These are phyloP conservation scores for Discostella stelligeroides DNA, from an alignment of 108 stramenopile genomes.

Conservation along the genomic window DNA sequence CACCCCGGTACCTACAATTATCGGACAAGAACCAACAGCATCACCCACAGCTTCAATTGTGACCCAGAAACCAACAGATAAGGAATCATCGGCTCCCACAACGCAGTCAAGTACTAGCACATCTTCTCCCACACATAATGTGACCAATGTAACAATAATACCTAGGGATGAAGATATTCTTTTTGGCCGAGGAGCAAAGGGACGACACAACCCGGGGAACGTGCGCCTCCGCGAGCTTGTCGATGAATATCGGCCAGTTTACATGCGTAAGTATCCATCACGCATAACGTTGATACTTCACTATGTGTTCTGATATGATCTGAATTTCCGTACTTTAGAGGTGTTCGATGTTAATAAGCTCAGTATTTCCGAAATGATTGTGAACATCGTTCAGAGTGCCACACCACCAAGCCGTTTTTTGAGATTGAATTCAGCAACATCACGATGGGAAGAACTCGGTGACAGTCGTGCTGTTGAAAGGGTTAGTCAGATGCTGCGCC, in stretches of 20 bases:
- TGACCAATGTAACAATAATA: background rate
- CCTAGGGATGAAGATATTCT: conserved; percentile 39
- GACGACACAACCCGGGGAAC: conserved; percentile 80
- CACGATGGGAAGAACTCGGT: conserved; percentile 76
- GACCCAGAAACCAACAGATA: no score
- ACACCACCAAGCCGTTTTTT: conserved; percentile 62
- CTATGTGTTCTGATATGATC: no score
- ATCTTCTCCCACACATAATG: no score
- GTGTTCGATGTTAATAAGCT: conserved; percentile 74
- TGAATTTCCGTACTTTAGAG: conserved; percentile 29
- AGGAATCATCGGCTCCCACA: no score
- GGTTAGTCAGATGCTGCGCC: conserved; percentile 40
- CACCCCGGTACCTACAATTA: no score
- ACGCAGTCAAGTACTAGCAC: no score
- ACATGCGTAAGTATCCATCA: conserved; percentile 35
- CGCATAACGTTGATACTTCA: no score
- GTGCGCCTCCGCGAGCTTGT: conserved; percentile 78
- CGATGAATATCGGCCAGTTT: conserved; percentile 16
- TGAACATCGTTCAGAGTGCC: conserved; percentile 32
- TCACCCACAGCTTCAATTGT: no score
- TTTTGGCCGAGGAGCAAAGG: conserved; percentile 73
- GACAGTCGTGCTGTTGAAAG: conserved; percentile 56
- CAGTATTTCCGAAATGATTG: conserved; percentile 73
- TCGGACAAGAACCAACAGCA: no score
- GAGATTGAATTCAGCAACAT: conserved; percentile 52